A percentile compares a stretch with the other conserved stretches of the same genome.
Evolutionary conservation across 352 stramenopile species (phyloP).

Genomic region (Elongisporangium prolatum): DNA sequence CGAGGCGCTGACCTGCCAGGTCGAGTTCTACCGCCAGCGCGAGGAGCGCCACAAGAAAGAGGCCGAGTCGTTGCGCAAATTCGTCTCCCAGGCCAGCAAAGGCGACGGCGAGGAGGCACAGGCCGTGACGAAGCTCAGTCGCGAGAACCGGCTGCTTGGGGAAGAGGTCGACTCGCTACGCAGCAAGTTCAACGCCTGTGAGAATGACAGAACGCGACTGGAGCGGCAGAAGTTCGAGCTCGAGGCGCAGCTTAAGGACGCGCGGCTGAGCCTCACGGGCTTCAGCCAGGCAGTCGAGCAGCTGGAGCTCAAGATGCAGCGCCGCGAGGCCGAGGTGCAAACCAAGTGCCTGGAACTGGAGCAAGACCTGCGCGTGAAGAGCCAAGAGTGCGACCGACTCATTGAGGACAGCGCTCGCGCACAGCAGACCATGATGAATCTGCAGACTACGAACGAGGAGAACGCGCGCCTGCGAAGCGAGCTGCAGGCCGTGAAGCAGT

Average conservation of each 20-base stretch:
- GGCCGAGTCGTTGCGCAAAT: conserved; percentile 45
- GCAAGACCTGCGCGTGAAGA: conserved; percentile 36
- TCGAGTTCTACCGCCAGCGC: conserved; percentile 74
- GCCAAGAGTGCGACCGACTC: conserved; percentile 33
- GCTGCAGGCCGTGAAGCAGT: conserved; percentile 16
- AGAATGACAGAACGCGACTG: conserved; percentile 34
- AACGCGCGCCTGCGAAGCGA: conserved; percentile 34
- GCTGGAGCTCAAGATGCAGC: conserved; percentile 76
- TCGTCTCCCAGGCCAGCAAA: conserved; percentile 17
- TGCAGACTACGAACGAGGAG: conserved; percentile 37
- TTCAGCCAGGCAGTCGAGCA: conserved; percentile 72
- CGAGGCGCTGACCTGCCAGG: conserved; percentile 66
- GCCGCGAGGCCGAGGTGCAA: conserved; percentile 58
- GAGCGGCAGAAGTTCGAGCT: conserved; percentile 42
- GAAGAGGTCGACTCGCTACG: conserved; percentile 53
- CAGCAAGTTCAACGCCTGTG: conserved; percentile 31
- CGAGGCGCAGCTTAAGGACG: conserved; percentile 55
- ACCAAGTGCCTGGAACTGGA: conserved; percentile 49
- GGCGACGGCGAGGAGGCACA: conserved; percentile 11
- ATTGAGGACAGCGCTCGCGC: conserved; percentile 16
- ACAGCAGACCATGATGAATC: conserved; percentile 24
- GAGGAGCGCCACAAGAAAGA: conserved; percentile 69
- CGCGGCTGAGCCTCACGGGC: conserved; percentile 42
- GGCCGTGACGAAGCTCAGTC: conserved; percentile 34
- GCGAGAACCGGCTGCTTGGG: conserved; percentile 50